Evolutionary conservation across 2,329 filamentous ascomycete species (phyloP).

Genomic region (Cercospora sp.): DNA sequence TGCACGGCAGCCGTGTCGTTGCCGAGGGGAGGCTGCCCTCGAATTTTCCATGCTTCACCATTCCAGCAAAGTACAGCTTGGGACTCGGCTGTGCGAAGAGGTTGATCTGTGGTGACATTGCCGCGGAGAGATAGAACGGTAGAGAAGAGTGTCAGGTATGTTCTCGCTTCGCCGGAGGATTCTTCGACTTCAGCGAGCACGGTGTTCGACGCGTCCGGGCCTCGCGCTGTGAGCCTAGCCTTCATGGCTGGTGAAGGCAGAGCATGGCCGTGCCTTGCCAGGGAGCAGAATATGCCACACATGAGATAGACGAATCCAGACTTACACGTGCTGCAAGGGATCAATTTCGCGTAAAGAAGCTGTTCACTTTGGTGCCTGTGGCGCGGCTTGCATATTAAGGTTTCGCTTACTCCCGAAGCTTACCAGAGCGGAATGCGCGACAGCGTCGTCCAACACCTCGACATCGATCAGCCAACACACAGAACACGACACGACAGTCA

Average conservation of each 20-base stretch:
- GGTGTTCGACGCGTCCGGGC: constrained; percentile 33
- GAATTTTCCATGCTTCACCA: constrained; percentile 86
- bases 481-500: neutral
- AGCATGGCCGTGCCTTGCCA: constrained; percentile 30
- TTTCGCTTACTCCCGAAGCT: constrained; percentile 1
- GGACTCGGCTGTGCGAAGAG: constrained; percentile 59
- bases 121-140: constrained; percentile 92
- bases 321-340: neutral
- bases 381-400: neutral
- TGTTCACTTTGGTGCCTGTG: neutral
- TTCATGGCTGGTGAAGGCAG: constrained; percentile 25
- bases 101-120: constrained; percentile 68
- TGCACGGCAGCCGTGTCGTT: constrained; percentile 80
- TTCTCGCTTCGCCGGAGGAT: neutral
- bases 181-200: constrained; percentile 6
- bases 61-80: constrained; percentile 89
- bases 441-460: neutral
- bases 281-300: constrained; percentile 41
- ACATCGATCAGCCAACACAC: neutral
- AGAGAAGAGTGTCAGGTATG: constrained; percentile 64
- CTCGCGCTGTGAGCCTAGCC: constrained; percentile 32
- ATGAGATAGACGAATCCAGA: constrained; percentile 23
- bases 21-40: constrained; percentile 57
- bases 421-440: neutral
- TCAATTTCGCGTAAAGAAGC: neutral